A percentile compares a stretch with the other conserved stretches of the same genome.
phyloP scores from a whole-genome alignment of 805 yeast species.

The Cyberlindnera xylosilytica region DNA sequence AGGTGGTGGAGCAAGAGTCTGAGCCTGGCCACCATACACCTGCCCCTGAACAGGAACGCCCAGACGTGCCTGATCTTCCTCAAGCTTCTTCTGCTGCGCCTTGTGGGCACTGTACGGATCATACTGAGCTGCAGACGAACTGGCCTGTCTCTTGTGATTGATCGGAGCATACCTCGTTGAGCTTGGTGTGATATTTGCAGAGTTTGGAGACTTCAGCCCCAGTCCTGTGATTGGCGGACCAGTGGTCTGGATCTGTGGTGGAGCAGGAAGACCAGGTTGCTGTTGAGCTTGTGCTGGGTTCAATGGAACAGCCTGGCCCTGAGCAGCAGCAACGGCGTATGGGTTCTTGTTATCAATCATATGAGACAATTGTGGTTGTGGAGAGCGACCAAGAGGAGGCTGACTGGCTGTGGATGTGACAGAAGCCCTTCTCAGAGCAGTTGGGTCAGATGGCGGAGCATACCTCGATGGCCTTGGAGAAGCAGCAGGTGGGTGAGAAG shows the following conservation, averaged over 20 bases:
- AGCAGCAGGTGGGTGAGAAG: not conserved
- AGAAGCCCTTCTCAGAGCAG: not conserved
- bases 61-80: conserved; percentile 5
- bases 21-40: not conserved
- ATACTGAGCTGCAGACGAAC: conserved; percentile 28
- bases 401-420: not conserved
- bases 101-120: conserved; percentile 27
- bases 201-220: conserved; percentile 16
- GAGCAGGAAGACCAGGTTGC: conserved; percentile 1
- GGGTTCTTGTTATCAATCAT: conserved; percentile 8
- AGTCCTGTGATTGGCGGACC: conserved; percentile 16
- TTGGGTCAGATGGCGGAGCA: conserved; percentile 4
- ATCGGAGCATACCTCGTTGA: conserved; percentile 40
- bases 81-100: conserved; percentile 9
- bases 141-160: conserved; percentile 28
- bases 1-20: conserved; percentile 1
- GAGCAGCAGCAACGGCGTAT: conserved; percentile 3
- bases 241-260: conserved; percentile 4
- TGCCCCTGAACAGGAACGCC: not conserved
- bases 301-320: not conserved
- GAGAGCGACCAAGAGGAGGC: not conserved
- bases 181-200: conserved; percentile 15
- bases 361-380: conserved; percentile 10
- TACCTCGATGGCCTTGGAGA: conserved; percentile 5
- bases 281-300: not conserved